Base-by-base conservation (phyloP, 805 yeast species). In the Nakazawaea holstii region DNA sequence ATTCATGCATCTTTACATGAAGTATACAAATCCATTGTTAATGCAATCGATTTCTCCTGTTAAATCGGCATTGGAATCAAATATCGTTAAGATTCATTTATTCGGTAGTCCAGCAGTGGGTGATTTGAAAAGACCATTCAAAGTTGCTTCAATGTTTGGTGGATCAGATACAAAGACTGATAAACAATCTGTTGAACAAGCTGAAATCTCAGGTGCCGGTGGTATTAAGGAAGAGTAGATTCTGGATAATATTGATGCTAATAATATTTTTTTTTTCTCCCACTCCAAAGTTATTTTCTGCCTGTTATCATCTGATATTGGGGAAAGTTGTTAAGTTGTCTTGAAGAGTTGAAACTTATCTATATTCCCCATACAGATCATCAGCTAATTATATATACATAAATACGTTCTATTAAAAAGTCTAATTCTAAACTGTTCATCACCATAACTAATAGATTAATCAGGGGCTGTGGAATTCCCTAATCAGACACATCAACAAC, bases 1-100 rank as follows among this genome's bases (percentile, higher is more conserved):
- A 26, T 87, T 92, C 82, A 91, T 92, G 98, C 99, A 94, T 70
- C 62, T 94, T 53, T 92, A 92, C 81, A 81, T 94, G 95, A 86
- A 89, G 70, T 94, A 89, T 77, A 90, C 97, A 67, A 90, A 94
- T 72, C 99, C 99, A 51, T 79, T 94, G 65, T 82, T 94, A 57
- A 86, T 92, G 90, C 98, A 94, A 74, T 82, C 91, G 54, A 79
- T 94, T 58, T 79, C 95, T 45, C 92, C 97, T 45, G 72, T 94
- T 59, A 94, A 94, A 79, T 73, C 87, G 57, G 96, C 95, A 41
- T 70, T 89, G 48, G 98, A 94, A 73, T 72, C 87, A 61, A 90
- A 90, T 72, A 80, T 89, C 56, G 96, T 92, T 59, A 82, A 88
- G 75, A 88, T 94, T 67, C 96, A 94, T 67, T 61, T 94, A 49